Conservation (phyloP, 108 stramenopile species). For the Cyclotella atomus region DNA sequence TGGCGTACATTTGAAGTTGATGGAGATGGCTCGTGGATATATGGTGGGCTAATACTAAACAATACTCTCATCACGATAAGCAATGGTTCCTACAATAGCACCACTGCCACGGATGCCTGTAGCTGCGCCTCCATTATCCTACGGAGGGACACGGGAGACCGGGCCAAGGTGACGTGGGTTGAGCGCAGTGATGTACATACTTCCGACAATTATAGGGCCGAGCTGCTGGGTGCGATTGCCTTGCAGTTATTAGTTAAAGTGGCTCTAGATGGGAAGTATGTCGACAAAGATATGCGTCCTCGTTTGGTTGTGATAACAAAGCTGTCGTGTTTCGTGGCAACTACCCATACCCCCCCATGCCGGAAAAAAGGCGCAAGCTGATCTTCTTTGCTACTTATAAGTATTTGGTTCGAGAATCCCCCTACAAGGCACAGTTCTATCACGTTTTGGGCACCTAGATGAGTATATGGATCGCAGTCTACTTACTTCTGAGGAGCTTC, state of each 20-base stretch:
- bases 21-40: conserved; percentile 1
- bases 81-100: background rate
- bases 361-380: background rate
- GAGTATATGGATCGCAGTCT: background rate
- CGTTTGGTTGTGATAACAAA: conserved; percentile 3
- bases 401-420: background rate
- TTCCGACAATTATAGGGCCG: background rate
- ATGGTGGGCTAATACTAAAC: background rate
- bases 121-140: background rate
- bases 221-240: background rate
- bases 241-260: background rate
- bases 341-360: background rate
- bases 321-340: background rate
- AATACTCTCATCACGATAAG: background rate
- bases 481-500: background rate
- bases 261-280: background rate
- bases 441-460: background rate
- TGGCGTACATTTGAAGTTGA: background rate
- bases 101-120: background rate
- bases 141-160: background rate
- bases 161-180: background rate
- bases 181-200: background rate
- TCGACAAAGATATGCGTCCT: background rate
- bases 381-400: background rate
- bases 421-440: background rate